Evolutionary conservation across 2,329 filamentous ascomycete species (phyloP).

Genomic region (Daldinia sp.): DNA sequence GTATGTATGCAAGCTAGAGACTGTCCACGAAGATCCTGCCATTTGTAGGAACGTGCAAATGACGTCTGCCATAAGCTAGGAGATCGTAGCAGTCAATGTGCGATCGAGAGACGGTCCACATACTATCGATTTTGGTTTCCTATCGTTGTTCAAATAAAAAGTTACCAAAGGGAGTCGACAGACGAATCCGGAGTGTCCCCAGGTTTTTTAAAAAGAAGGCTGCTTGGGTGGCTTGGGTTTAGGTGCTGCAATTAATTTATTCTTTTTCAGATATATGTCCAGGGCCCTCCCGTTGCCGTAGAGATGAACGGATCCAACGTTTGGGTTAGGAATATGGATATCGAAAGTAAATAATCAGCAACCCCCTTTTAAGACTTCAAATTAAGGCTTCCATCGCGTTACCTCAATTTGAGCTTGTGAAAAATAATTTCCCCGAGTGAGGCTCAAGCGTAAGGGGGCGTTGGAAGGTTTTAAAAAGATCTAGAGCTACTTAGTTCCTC

Average conservation of each 20-base stretch:
- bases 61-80: constrained; percentile 44
- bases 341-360: not conserved
- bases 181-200: constrained; percentile 24
- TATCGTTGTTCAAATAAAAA: constrained; percentile 28
- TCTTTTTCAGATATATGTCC: constrained; percentile 1
- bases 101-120: constrained; percentile 41
- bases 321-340: not conserved
- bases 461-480: constrained; percentile 13
- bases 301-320: constrained; percentile 6
- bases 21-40: constrained; percentile 29
- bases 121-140: constrained; percentile 36
- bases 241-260: constrained; percentile 28
- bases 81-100: constrained; percentile 42
- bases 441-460: constrained; percentile 12
- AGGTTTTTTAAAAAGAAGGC: constrained; percentile 14
- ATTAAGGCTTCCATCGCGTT: constrained; percentile 2
- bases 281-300: constrained; percentile 2
- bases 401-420: constrained; percentile 4
- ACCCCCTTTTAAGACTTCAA: not conserved
- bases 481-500: constrained; percentile 33
- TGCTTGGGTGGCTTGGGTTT: not conserved
- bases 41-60: constrained; percentile 39
- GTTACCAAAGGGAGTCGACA: constrained; percentile 30
- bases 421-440: constrained; percentile 17
- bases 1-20: constrained; percentile 15